A percentile compares a stretch with the other conserved stretches of the same genome.
These are phyloP conservation scores for Acanthamoeba castellanii DNA, from an alignment of 208 protist genomes.

Conservation along the genomic window DNA sequence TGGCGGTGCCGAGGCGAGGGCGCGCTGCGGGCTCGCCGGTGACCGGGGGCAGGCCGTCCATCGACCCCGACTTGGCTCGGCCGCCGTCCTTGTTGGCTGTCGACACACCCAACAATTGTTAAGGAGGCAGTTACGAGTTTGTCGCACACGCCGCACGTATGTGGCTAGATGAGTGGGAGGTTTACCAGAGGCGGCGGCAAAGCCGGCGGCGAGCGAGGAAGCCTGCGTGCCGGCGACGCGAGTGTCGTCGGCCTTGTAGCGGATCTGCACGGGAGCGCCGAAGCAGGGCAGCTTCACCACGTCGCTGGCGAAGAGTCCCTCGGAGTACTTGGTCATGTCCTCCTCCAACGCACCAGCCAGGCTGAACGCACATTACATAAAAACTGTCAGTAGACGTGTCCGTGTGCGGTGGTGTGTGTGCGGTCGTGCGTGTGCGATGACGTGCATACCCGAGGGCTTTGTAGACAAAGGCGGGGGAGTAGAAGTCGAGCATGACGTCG, in stretches of 20 bases:
- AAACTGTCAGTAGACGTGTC: not conserved
- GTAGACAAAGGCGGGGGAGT: slow-evolving; percentile 43
- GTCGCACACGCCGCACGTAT: not conserved
- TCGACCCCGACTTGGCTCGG: not conserved
- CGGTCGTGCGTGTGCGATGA: not conserved
- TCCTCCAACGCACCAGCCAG: not conserved
- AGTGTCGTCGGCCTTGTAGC: not conserved
- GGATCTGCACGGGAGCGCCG: slow-evolving; percentile 4
- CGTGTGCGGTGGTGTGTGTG: not conserved
- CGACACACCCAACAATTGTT: not conserved
- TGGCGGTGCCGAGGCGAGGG: not conserved
- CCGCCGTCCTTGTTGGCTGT: not conserved
- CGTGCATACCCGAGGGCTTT: slow-evolving; percentile 3
- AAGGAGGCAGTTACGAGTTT: not conserved
- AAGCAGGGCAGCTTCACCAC: slow-evolving; percentile 33
- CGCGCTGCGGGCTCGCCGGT: no score
- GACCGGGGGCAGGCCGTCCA: not conserved
- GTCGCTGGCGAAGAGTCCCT: slow-evolving; percentile 13
- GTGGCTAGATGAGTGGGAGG: not conserved
- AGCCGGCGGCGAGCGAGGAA: not conserved
- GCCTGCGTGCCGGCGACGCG: not conserved
- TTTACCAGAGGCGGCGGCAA: not conserved
- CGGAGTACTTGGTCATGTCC: slow-evolving; percentile 13
- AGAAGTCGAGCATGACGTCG: slow-evolving; percentile 21
- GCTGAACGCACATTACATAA: not conserved